Evolutionary conservation across 2,329 filamentous ascomycete species (phyloP), one percentile per base, ranked within the genome.

Genomic region (Gaeumannomyces tritici): DNA sequence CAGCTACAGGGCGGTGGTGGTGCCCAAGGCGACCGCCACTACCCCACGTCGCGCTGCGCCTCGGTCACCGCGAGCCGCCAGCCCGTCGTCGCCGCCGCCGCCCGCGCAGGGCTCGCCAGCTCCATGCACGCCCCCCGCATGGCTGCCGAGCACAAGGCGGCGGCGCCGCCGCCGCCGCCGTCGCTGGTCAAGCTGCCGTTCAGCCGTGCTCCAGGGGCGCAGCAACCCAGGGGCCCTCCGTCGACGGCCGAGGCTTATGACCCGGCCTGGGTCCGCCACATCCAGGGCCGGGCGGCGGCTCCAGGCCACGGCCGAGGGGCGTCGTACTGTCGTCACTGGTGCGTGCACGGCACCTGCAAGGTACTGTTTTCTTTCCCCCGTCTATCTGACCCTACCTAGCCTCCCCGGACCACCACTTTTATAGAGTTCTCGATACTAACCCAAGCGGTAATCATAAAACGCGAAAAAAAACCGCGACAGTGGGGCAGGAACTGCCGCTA

Each of bases 261-360:
- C n/a, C n/a, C n/a, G n/a, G n/a, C n/a, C n/a, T n/a, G n/a, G n/a
- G n/a, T n/a, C n/a, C n/a, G 33, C 42, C 21, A n/a, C 7, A 51
- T 18, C 11, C 21, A 51, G 42, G 21, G 18, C 6, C 42, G 42
- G 18, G 42, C 2, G 18, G 3, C 47, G 27, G 47, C 35, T 15
- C 56, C 21, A n/a, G 15, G 18, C 5, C 60, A 59, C 55, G 26
- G 28, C 55, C n/a, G 61, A 63, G 56, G 18, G 51, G 59, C 8
- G 42, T 54, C 63, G 29, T 70, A 71, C 68, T 82, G 81, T 69
- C 74, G 76, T 15, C 72, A 79, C 69, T 84, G 79, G 79, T 81
- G 79, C 69, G 73, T 74, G 61, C 71, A 76, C 55, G 80, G 80
- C 8, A 73, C 70, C 15, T 84, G 66, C 65, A 65, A 62, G 18